phyloP scores from a whole-genome alignment of 768 basidiomycete genomes.

The Sarcodon sp. region DNA sequence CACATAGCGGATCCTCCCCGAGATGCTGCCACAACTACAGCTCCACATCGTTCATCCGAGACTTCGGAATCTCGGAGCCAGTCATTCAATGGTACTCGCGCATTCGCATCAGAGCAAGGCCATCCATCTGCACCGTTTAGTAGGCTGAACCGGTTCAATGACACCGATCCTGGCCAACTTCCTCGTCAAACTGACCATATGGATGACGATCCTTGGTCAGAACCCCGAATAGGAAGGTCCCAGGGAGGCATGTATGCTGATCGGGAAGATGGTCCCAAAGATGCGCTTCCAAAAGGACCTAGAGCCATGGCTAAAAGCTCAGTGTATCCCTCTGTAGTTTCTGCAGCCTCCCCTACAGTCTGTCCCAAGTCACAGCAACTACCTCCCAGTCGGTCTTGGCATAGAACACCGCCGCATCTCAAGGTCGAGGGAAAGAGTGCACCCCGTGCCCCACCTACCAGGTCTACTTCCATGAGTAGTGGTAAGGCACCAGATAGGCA shows the following conservation, averaged over 20 bases:
- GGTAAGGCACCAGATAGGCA: neutral
- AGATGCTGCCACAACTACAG: neutral
- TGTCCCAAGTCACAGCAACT: neutral
- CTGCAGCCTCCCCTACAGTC: neutral
- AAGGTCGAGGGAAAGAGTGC: neutral
- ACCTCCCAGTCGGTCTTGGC: neutral
- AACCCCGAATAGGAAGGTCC: slow-evolving; percentile 6
- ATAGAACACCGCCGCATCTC: neutral
- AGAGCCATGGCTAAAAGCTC: slow-evolving; percentile 17
- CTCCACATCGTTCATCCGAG: too few relatives aligned
- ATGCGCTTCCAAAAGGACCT: slow-evolving; percentile 13
- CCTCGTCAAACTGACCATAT: slow-evolving; percentile 4
- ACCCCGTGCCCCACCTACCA: too few relatives aligned
- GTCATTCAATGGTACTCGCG: neutral
- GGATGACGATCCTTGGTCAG: slow-evolving; percentile 8
- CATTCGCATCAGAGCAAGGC: neutral
- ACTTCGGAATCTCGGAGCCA: too few relatives aligned
- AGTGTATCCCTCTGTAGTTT: neutral
- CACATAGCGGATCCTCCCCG: slow-evolving; percentile 6
- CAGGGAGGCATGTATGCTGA: slow-evolving; percentile 20
- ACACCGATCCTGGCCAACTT: neutral
- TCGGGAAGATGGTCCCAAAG: slow-evolving; percentile 13
- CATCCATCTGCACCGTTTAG: neutral
- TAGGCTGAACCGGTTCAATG: neutral
- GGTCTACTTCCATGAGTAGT: too few relatives aligned